These are phyloP conservation scores for Golubevia sp. DNA, from an alignment of 1,284 basidiomycete species.

Conservation along the genomic window DNA sequence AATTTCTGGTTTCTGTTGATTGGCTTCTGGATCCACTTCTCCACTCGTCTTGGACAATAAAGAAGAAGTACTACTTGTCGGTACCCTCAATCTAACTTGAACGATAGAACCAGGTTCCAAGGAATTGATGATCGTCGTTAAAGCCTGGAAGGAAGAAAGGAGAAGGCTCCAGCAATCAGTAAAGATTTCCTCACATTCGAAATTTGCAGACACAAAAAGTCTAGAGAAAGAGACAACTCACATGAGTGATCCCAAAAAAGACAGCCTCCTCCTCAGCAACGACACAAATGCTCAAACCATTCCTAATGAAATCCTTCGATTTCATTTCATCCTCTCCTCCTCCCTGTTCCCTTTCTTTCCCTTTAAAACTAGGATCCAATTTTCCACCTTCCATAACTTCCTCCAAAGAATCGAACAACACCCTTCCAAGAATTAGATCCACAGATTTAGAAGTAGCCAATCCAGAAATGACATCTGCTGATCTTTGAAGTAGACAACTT, in stretches of 20 bases:
- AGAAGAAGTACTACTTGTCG: not conserved
- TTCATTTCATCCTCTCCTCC: no score
- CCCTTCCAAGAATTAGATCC: not conserved
- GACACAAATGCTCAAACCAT: no score
- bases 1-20: not conserved
- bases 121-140: not conserved
- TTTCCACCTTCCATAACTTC: not conserved
- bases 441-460: not conserved
- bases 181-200: no score
- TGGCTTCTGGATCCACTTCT: not conserved
- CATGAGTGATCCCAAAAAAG: not conserved
- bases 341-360: no score
- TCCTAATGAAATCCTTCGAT: no score
- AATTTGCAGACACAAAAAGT: not conserved
- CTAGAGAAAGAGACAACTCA: not conserved
- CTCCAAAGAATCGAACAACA: not conserved
- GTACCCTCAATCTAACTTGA: not conserved
- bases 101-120: not conserved
- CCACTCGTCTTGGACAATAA: not conserved
- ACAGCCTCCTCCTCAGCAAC: no score
- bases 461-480: not conserved
- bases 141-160: not conserved
- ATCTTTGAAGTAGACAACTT: not conserved
- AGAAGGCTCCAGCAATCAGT: no score
- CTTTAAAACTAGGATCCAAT: not conserved